Evolutionary conservation across 441 rosid genomes (phyloP).

Genomic region (Croton laevigatus): DNA sequence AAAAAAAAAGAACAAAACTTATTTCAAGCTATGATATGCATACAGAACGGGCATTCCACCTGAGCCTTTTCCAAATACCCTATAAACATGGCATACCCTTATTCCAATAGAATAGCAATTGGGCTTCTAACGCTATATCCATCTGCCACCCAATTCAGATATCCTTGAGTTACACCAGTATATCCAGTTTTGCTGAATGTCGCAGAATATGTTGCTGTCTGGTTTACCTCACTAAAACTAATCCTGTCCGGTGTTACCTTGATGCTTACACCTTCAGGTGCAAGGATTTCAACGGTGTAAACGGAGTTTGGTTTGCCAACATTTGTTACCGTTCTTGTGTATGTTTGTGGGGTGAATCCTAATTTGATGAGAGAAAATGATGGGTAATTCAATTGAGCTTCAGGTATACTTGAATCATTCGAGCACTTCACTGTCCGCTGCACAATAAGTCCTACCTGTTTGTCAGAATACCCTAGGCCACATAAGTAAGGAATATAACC

Average conservation of each 20-base stretch:
- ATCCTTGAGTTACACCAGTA: not conserved
- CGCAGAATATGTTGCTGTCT: conserved; percentile 34
- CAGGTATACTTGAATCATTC: conserved; percentile 16
- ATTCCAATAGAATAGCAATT: not conserved
- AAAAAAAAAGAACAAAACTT: too few species aligned
- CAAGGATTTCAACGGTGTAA: conserved; percentile 18
- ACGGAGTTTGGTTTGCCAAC: conserved; percentile 28
- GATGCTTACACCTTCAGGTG: conserved; percentile 37
- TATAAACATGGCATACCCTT: not conserved
- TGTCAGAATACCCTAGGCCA: conserved; percentile 30
- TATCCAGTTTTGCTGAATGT: conserved; percentile 23
- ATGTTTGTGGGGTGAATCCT: conserved; percentile 1
- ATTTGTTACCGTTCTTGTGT: conserved; percentile 17
- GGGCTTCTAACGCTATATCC: not conserved
- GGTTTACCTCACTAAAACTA: conserved; percentile 30
- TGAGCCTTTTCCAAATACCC: too few species aligned
- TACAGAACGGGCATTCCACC: too few species aligned
- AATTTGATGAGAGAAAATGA: conserved; percentile 25
- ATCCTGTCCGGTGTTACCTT: conserved; percentile 32
- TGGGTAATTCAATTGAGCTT: conserved; percentile 29
- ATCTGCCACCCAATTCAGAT: not conserved
- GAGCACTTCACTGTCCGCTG: conserved; percentile 18
- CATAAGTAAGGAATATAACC: conserved; percentile 47
- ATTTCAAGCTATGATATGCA: too few species aligned
- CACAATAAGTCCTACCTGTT: conserved; percentile 14